Evolutionary conservation across 2,329 filamentous ascomycete species (phyloP), one percentile per base, ranked within the genome.

Genomic region (Meredithiella fracta): DNA sequence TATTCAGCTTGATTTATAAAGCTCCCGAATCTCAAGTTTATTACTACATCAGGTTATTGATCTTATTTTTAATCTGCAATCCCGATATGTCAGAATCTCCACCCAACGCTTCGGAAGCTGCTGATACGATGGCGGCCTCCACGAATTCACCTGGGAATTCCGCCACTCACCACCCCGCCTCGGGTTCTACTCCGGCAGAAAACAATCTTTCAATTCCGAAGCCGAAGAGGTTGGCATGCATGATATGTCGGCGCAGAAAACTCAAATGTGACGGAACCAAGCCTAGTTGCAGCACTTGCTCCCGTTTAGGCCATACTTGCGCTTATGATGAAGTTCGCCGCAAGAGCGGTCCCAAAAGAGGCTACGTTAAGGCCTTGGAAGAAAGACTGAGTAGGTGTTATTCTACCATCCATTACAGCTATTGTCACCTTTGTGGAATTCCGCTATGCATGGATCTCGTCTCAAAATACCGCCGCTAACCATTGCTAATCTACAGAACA

Each of bases 261-360:
- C 73, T 96, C 62, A 85, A 85, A 69, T 96, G 90, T 68, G 90
- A 96, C 67, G 89, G 89, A 38, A 72, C 78, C 54, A 82, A 85
- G 60, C 90, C 90, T 22, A 87, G 85, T 62, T 95, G 90, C 66
- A 88, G 85, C 63, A 95, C 89, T 25, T 96, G 90, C 68, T 82
- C 85, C 31, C 77, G 90, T n/a, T 72, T 95, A 53, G 83, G 86
- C 47, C 90, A 96, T 68, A 79, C 83, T 56, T 95, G 90, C 70
- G 82, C 85, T 59, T 95, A 95, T 66, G 89, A 95, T 65, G 89
- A 95, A 71, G 84, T 91, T 63, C 80, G 90, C 66, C 86, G 88
- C 70, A 95, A 95, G 78, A 94, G 89, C 67, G 90, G 90, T 2
- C 90, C 90, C 1, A 95, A 95, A 73, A 78, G 90, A 66, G 90